A percentile compares a stretch with the other conserved stretches of the same genome.
These are phyloP conservation scores for Mollisia scopiformis DNA, from an alignment of 2,329 filamentous ascomycete species.

Conservation along the genomic window DNA sequence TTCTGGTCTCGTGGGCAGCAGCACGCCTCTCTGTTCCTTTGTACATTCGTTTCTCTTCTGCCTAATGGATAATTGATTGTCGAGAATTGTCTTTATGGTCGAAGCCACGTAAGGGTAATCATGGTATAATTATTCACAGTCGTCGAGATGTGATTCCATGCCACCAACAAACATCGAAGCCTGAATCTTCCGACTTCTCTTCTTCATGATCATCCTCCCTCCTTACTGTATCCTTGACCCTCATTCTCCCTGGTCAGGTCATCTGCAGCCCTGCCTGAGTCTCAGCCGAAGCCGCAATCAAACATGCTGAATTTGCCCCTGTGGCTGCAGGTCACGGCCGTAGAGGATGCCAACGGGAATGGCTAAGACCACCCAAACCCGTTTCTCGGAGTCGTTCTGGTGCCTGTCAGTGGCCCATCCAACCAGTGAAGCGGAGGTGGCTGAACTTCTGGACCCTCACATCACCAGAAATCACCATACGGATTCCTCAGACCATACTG, in stretches of 20 bases:
- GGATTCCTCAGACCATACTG: background rate
- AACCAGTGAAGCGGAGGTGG: conserved; percentile 13
- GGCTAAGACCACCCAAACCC: too few relatives aligned
- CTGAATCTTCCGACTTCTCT: background rate
- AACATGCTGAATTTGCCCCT: background rate
- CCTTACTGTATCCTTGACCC: background rate
- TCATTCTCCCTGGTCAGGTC: background rate
- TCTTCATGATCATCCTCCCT: too few relatives aligned
- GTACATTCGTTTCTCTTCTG: conserved; percentile 3
- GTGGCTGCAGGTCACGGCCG: background rate
- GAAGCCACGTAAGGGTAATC: background rate
- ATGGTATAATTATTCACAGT: background rate
- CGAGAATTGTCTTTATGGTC: background rate
- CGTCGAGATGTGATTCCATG: background rate
- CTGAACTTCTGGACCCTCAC: conserved; percentile 11
- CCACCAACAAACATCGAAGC: background rate
- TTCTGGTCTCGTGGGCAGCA: conserved; percentile 11
- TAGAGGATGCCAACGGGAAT: background rate
- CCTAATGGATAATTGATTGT: background rate
- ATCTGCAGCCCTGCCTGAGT: conserved; percentile 10
- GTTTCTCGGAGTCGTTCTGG: background rate
- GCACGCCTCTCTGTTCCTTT: background rate
- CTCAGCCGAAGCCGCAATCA: background rate
- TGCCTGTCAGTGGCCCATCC: background rate
- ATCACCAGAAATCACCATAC: background rate